phyloP scores from a whole-genome alignment of 495 filamentous ascomycete genomes.

The Neurospora sp. region DNA sequence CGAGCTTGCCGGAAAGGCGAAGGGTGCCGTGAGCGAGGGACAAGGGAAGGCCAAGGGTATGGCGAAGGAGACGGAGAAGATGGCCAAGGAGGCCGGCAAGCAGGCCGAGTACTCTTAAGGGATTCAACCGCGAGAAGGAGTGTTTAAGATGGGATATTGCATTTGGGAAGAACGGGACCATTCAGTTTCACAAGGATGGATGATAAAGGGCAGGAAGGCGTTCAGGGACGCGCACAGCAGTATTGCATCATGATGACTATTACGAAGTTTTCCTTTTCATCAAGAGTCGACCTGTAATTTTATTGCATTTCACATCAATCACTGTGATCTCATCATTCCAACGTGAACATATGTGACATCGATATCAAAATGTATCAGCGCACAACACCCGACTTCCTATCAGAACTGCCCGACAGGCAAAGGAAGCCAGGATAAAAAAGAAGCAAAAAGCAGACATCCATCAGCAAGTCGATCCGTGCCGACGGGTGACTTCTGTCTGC shows the following conservation, averaged over 20 bases:
- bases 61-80: constrained; percentile 6
- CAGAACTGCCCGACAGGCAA: neutral
- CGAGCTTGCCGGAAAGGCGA: neutral
- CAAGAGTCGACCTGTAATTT: neutral
- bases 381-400: neutral
- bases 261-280: neutral
- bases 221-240: neutral
- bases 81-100: neutral
- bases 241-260: neutral
- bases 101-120: neutral
- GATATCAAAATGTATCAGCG: neutral
- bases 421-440: neutral
- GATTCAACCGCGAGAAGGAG: neutral
- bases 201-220: neutral
- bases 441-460: neutral
- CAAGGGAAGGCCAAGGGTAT: neutral
- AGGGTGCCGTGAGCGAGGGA: neutral
- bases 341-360: neutral
- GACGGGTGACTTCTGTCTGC: too few species aligned
- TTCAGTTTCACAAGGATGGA: neutral
- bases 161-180: neutral
- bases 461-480: too few species aligned
- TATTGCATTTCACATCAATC: neutral
- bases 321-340: neutral
- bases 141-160: neutral